Percentiles rank a stretch among this genome's conserved stretches.
These are phyloP conservation scores for Mariannaea sp. DNA, from an alignment of 2,329 filamentous ascomycete genomes.

Conservation along the genomic window DNA sequence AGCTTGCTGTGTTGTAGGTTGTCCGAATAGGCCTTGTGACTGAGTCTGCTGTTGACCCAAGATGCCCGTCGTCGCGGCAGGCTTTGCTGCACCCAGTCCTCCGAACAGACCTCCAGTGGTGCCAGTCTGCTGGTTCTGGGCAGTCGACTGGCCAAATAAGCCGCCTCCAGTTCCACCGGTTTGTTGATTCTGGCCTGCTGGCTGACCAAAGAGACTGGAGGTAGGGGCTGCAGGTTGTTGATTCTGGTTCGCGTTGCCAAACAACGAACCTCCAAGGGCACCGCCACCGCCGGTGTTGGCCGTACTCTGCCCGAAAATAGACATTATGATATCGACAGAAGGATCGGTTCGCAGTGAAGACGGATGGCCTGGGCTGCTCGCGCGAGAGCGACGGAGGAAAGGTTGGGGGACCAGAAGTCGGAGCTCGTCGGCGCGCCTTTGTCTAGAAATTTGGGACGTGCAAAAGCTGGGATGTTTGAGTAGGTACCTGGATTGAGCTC, in stretches of 20 bases:
- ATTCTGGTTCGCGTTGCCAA: conserved; percentile 27
- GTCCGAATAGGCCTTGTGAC: conserved; percentile 37
- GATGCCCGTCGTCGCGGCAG: conserved; percentile 29
- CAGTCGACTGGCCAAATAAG: conserved; percentile 40
- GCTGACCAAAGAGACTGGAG: conserved; percentile 41
- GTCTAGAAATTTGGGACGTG: conserved; percentile 41
- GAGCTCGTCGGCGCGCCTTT: conserved; percentile 35
- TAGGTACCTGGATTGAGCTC: conserved; percentile 42
- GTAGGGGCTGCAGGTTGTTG: conserved; percentile 35
- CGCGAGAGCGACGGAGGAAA: conserved; percentile 23
- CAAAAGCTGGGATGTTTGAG: conserved; percentile 38
- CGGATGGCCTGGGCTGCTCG: conserved; percentile 23
- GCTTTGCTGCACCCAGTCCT: conserved; percentile 33
- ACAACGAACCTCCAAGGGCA: conserved; percentile 28
- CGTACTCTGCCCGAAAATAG: conserved; percentile 43
- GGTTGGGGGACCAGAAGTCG: conserved; percentile 19
- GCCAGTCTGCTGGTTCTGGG: conserved; percentile 34
- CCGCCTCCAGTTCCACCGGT: conserved; percentile 37
- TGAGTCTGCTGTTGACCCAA: conserved; percentile 36
- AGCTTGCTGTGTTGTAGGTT: conserved; percentile 25
- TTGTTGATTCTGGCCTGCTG: conserved; percentile 29
- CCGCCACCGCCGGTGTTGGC: conserved; percentile 31
- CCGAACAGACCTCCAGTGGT: conserved; percentile 41
- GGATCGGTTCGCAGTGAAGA: conserved; percentile 13
- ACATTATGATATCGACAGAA: conserved; percentile 36